A percentile compares a stretch with the other conserved stretches of the same genome.
phyloP scores from a whole-genome alignment of 1,284 basidiomycete species.

The Cryptococcus jaspeensis region DNA sequence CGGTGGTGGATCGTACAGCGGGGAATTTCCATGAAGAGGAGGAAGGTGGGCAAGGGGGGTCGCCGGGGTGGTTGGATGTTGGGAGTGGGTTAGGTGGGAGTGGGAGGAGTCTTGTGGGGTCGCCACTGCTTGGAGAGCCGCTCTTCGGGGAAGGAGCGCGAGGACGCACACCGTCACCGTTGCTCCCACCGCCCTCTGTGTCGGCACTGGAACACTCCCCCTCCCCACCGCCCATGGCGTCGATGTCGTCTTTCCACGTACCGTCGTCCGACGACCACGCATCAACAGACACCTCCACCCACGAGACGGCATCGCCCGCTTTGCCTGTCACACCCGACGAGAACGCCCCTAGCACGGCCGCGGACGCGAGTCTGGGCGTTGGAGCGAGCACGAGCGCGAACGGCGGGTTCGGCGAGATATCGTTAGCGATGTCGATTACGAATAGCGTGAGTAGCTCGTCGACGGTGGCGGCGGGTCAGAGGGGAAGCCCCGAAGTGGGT shows the following conservation, averaged over 20 bases:
- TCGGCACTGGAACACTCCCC: constrained; percentile 4
- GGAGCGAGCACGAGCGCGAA: neutral
- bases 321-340: constrained; percentile 45
- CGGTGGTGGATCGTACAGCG: constrained; percentile 8
- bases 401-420: too few relatives aligned
- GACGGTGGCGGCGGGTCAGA: too few relatives aligned
- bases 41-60: too few relatives aligned
- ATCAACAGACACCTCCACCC: constrained; percentile 42
- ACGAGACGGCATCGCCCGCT: constrained; percentile 44
- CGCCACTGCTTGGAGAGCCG: too few relatives aligned
- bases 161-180: neutral
- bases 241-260: neutral
- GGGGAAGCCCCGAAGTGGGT: constrained; percentile 2
- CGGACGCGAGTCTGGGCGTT: neutral
- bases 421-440: too few relatives aligned
- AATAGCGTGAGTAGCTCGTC: too few relatives aligned
- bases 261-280: constrained; percentile 39
- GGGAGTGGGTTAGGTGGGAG: too few relatives aligned
- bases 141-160: too few relatives aligned
- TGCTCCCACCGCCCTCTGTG: neutral
- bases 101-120: too few relatives aligned
- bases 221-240: constrained; percentile 16
- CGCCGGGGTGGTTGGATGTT: too few relatives aligned
- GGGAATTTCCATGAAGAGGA: too few relatives aligned
- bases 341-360: constrained; percentile 5